A percentile compares a stretch with the other conserved stretches of the same genome.
phyloP scores from a whole-genome alignment of 306 rosid species.

The Geum urbanum region DNA sequence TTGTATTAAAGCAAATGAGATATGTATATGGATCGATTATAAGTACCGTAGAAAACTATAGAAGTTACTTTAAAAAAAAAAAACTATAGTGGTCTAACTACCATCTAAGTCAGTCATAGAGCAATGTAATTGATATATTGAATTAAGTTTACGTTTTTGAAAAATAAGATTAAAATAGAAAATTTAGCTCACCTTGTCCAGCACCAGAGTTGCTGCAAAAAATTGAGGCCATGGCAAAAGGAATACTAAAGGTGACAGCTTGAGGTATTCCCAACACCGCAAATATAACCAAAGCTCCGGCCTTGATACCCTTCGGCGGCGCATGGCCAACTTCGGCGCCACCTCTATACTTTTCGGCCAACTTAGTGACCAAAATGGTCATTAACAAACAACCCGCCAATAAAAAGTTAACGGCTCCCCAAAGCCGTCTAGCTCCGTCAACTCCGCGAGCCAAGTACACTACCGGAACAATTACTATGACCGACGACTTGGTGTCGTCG shows the following conservation, averaged over 20 bases:
- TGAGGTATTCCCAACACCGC: background rate
- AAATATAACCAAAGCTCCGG: background rate
- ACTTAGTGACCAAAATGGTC: background rate
- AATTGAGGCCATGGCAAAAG: slow-evolving; percentile 6
- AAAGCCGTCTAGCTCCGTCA: background rate
- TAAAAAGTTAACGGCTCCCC: background rate
- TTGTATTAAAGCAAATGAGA: no score
- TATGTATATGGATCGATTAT: no score
- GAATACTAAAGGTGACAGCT: background rate
- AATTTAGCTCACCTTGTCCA: background rate
- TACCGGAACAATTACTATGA: no score
- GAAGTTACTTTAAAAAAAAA: no score
- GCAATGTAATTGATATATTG: background rate
- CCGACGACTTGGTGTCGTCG: no score
- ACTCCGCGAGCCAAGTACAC: background rate
- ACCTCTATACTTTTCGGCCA: background rate
- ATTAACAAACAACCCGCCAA: background rate
- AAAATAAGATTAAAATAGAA: background rate
- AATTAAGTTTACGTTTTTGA: background rate
- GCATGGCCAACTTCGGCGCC: background rate
- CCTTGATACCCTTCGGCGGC: background rate
- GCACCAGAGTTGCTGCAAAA: slow-evolving; percentile 6
- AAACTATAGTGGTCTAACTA: no score
- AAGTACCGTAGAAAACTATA: no score
- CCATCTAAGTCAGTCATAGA: no score